A percentile compares a stretch with the other conserved stretches of the same genome.
Conservation (phyloP, 2,329 filamentous ascomycete species). For the Sarocladiaceae sp. region DNA sequence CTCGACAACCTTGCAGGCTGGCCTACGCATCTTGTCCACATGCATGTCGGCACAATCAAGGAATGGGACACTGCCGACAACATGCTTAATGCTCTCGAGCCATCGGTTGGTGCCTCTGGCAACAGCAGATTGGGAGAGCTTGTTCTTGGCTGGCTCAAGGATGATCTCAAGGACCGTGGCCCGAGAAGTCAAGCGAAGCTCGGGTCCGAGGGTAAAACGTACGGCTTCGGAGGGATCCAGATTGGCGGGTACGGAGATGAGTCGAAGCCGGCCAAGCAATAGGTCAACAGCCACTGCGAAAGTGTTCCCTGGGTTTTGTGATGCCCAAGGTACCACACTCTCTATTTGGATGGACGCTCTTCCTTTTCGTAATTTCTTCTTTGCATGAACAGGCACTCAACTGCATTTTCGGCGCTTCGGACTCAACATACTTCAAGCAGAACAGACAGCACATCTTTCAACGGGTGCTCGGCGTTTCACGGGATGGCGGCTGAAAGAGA, state of each 20-base stretch:
- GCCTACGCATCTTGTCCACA: slow-evolving; percentile 94
- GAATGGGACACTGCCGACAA: slow-evolving; percentile 74
- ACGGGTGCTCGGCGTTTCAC: slow-evolving; percentile 13
- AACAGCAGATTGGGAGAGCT: slow-evolving; percentile 85
- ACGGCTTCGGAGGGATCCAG: slow-evolving; percentile 44
- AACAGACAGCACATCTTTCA: slow-evolving; percentile 18
- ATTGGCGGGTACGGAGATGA: slow-evolving; percentile 57
- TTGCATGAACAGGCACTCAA: slow-evolving; percentile 22
- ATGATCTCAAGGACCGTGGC: slow-evolving; percentile 74
- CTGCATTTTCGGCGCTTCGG: slow-evolving; percentile 22
- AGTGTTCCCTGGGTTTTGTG: too few relatives aligned
- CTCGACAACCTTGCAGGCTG: slow-evolving; percentile 90
- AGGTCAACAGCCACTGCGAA: too few relatives aligned
- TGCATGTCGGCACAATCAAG: slow-evolving; percentile 84
- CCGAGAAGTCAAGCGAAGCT: slow-evolving; percentile 60
- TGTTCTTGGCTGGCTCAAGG: slow-evolving; percentile 80
- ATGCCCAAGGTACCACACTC: slow-evolving; percentile 12
- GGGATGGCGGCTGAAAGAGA: background rate
- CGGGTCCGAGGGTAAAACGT: slow-evolving; percentile 62
- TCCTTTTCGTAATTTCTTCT: too few relatives aligned
- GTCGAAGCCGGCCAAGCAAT: slow-evolving; percentile 32
- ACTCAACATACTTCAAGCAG: slow-evolving; percentile 14
- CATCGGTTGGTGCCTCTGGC: slow-evolving; percentile 41
- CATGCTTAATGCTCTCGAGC: slow-evolving; percentile 55
- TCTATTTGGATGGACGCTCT: background rate